These are phyloP conservation scores for Paecilomyces dactylethromorphus DNA, from an alignment of 2,329 filamentous ascomycete genomes.

Conservation along the genomic window DNA sequence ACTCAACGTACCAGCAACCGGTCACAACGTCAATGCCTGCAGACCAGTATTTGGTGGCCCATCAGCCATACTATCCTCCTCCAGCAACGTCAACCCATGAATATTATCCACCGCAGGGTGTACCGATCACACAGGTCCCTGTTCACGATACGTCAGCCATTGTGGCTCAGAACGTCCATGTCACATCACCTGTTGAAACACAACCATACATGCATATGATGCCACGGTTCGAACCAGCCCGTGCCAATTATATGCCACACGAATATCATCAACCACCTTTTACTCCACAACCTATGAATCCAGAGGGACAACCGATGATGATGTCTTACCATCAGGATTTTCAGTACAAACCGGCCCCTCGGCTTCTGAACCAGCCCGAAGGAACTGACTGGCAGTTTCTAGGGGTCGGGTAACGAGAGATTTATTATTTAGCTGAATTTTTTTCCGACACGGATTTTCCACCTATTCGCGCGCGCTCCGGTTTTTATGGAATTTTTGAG, in stretches of 20 bases:
- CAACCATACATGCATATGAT: conserved; percentile 26
- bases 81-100: conserved; percentile 27
- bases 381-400: conserved; percentile 35
- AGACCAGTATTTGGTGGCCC: conserved; percentile 29
- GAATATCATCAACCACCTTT: conserved; percentile 25
- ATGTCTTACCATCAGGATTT: conserved; percentile 25
- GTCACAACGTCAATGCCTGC: conserved; percentile 22
- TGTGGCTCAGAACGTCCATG: conserved; percentile 22
- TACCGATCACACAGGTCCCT: conserved; percentile 24
- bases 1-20: conserved; percentile 28
- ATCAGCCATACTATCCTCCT: conserved; percentile 29
- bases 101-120: conserved; percentile 27
- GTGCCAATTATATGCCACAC: conserved; percentile 23
- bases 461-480: not conserved
- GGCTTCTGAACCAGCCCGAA: conserved; percentile 31
- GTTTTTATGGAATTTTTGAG: not conserved
- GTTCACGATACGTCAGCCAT: conserved; percentile 23
- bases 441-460: not conserved
- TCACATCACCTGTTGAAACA: conserved; percentile 15
- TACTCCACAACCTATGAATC: conserved; percentile 17
- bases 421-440: not conserved
- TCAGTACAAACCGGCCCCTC: conserved; percentile 25
- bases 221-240: conserved; percentile 25
- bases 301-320: conserved; percentile 24
- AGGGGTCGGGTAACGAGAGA: conserved; percentile 26